Evolutionary conservation across 139 green algal genomes (phyloP).

Genomic region (Asterochloris erici): DNA sequence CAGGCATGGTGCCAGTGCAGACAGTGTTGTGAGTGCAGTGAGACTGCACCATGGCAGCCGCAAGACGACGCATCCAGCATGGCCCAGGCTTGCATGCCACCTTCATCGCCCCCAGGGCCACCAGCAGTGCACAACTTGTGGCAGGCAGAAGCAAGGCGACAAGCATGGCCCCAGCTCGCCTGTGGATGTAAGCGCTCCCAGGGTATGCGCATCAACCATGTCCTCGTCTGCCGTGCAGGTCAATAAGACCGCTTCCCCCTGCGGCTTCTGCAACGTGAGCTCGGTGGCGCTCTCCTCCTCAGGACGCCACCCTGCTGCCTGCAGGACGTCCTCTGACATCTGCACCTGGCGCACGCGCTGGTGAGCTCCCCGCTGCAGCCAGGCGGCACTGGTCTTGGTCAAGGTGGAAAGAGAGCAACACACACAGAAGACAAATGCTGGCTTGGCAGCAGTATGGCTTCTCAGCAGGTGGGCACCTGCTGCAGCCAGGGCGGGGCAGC

Average conservation of each 20-base stretch:
- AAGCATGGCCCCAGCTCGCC: background rate
- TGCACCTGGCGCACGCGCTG: background rate
- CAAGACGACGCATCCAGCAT: too few relatives aligned
- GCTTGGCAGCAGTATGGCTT: too few relatives aligned
- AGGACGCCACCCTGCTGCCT: background rate
- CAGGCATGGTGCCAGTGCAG: too few relatives aligned
- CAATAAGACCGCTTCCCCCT: conserved; percentile 16
- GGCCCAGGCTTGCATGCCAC: too few relatives aligned
- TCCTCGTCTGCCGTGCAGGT: conserved; percentile 17
- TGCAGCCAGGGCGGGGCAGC: too few relatives aligned
- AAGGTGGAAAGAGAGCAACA: background rate
- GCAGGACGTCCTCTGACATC: conserved; percentile 7
- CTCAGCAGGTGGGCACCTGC: too few relatives aligned
- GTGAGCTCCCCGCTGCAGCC: background rate
- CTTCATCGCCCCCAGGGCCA: too few relatives aligned
- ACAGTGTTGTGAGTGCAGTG: too few relatives aligned
- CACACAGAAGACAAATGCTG: too few relatives aligned
- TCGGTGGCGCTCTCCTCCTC: background rate
- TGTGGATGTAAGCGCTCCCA: background rate
- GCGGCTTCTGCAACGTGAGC: background rate
- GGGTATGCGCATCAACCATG: conserved; percentile 5
- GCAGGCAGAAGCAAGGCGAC: background rate
- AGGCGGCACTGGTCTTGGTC: background rate
- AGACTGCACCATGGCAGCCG: too few relatives aligned
- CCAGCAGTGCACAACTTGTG: too few relatives aligned